Percentiles rank a stretch among this genome's conserved stretches.
phyloP scores from a whole-genome alignment of 257 asterid species.

The Thymus mandschuricus region DNA sequence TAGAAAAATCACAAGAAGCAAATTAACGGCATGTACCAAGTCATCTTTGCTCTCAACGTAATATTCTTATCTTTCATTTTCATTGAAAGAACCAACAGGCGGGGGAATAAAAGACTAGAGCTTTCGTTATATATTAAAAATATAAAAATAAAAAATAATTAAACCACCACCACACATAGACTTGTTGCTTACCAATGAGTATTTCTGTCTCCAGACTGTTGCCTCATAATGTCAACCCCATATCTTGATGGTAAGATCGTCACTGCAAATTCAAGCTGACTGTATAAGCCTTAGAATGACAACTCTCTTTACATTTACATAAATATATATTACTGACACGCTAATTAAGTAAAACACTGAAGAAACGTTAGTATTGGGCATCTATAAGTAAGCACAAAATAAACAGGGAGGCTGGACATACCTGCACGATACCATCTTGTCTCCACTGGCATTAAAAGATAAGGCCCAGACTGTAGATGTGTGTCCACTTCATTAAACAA shows the following conservation, averaged over 20 bases:
- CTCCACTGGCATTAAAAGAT: constrained; percentile 70
- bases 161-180: neutral
- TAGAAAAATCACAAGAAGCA: neutral
- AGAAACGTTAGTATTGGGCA: neutral
- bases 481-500: constrained; percentile 67
- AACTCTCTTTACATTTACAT: constrained; percentile 6
- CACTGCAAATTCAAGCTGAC: constrained; percentile 56
- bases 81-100: constrained; percentile 20
- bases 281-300: constrained; percentile 26
- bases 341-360: neutral
- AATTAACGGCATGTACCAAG: constrained; percentile 48
- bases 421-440: constrained; percentile 96
- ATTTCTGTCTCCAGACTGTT: constrained; percentile 54
- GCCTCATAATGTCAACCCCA: constrained; percentile 62
- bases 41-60: constrained; percentile 66
- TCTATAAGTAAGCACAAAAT: constrained; percentile 19
- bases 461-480: constrained; percentile 90
- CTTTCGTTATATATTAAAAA: neutral
- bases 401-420: constrained; percentile 39
- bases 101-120: constrained; percentile 17
- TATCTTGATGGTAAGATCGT: constrained; percentile 84
- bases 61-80: constrained; percentile 24
- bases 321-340: neutral
- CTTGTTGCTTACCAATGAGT: constrained; percentile 71
- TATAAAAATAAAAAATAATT: neutral